A percentile compares a stretch with the other conserved stretches of the same genome.
phyloP scores from a whole-genome alignment of 176 grass and related monocot species.

The Oryza longistaminata region DNA sequence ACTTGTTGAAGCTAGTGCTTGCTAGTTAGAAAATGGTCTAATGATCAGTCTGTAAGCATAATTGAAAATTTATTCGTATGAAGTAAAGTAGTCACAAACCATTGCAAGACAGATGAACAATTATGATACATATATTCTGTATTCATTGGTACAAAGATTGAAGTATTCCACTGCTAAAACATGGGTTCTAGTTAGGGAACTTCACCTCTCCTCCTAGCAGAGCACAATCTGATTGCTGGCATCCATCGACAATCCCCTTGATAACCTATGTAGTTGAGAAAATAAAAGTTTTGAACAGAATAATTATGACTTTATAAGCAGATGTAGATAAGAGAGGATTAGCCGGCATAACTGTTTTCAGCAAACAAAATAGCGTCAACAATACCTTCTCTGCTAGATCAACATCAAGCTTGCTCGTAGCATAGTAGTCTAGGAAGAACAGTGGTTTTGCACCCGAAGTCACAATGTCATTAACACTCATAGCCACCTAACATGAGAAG shows the following conservation, averaged over 20 bases:
- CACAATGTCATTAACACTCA: constrained; percentile 98
- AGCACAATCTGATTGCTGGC: constrained; percentile 79
- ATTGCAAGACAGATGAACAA: neutral
- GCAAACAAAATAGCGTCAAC: neutral
- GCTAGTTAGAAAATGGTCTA: neutral
- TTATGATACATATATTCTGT: neutral
- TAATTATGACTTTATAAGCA: neutral
- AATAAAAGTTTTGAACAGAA: neutral
- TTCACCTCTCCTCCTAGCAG: constrained; percentile 88
- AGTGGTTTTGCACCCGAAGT: constrained; percentile 89
- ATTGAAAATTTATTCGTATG: neutral
- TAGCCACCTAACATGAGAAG: constrained; percentile 64
- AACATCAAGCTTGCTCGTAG: constrained; percentile 85
- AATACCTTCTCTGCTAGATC: constrained; percentile 94
- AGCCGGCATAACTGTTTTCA: neutral
- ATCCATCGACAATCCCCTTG: constrained; percentile 90
- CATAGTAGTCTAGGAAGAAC: constrained; percentile 96
- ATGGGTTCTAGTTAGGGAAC: neutral
- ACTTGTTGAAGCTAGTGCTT: neutral
- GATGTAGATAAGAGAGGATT: neutral
- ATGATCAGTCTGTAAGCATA: neutral
- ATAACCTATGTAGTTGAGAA: constrained; percentile 56
- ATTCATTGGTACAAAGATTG: neutral
- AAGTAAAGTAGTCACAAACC: neutral
- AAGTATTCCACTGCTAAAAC: neutral